Evolutionary conservation across 257 asterid species (phyloP), one percentile per base, ranked within the genome.

Genomic region (Handroanthus guayacan): DNA sequence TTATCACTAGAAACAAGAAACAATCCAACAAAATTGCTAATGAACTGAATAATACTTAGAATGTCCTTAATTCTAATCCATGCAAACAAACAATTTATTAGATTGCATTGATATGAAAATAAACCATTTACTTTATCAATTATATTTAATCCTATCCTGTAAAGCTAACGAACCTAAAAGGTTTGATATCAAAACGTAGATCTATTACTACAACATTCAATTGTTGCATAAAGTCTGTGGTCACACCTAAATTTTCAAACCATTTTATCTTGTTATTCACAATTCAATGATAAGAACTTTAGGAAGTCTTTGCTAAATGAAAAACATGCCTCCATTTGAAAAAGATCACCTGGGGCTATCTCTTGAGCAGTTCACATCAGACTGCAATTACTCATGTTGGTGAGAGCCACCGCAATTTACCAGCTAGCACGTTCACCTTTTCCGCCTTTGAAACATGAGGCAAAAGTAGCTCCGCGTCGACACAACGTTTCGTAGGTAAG

Each of bases 321-420:
- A 65, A 47, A 43, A 20, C 61, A 72, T 69, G 75, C 76, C 67
- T 69, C 25, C 67, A 20, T 72, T 57, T 16, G 14, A 52, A 61
- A 69, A 69, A 58, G 61, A n/a, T 78, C 45, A 72, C 75, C 75
- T 60, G 79, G 69, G 72, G 74, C 79, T 71, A 66, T 67, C 79
- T 37, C 83, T 75, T 79, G 81, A 79, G 77, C 72, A 66, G 79
- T 71, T 65, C 60, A 75, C 82, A 72, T 79, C 84, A 75, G 47
- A 60, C 75, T 71, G 47, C 43, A 55, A 52, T 48, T 58, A 71
- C 71, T 64, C 65, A 25, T 68, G 47, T 34, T 63, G 80, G 80
- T 69, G 74, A 76, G 68, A 69, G 69, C 39, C 76, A 73, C 76
- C 41, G 38, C 51, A 56, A 79, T 51, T 71, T 51, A 78, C 55